phyloP scores from a whole-genome alignment of 352 stramenopile genomes.

The Discostella stelligera region DNA sequence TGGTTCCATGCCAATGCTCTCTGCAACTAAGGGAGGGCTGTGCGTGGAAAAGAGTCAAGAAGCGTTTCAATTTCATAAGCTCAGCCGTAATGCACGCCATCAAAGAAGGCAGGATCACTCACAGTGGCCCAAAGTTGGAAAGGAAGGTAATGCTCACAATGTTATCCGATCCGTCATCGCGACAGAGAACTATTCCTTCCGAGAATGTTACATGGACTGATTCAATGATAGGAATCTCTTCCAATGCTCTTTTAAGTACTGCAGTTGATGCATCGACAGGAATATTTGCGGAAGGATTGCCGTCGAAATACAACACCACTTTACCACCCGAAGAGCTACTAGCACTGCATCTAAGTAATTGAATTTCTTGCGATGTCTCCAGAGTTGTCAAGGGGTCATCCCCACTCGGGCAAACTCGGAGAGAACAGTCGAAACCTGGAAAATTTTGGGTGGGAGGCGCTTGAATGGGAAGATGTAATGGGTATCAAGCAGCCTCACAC shows the following conservation, averaged over 20 bases:
- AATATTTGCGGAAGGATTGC: conserved; percentile 30
- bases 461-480: neutral
- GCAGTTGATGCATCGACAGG: conserved; percentile 20
- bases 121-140: conserved; percentile 48
- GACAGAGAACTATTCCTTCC: conserved; percentile 34
- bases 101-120: conserved; percentile 1
- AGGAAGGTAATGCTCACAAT: conserved; percentile 51
- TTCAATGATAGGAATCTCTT: conserved; percentile 33
- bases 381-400: conserved; percentile 75
- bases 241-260: conserved; percentile 31
- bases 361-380: conserved; percentile 69
- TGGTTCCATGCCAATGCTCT: conserved; percentile 40
- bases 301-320: conserved; percentile 44
- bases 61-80: neutral
- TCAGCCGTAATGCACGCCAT: too few species aligned
- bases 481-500: neutral
- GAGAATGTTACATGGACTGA: conserved; percentile 38
- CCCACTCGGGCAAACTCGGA: conserved; percentile 82
- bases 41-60: neutral
- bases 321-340: conserved; percentile 20
- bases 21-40: conserved; percentile 33
- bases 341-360: conserved; percentile 47
- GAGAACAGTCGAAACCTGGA: conserved; percentile 86
- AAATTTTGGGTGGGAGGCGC: conserved; percentile 81
- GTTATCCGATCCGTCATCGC: conserved; percentile 34